phyloP scores from a whole-genome alignment of 352 stramenopile species.

The Phytopythium litorale region DNA sequence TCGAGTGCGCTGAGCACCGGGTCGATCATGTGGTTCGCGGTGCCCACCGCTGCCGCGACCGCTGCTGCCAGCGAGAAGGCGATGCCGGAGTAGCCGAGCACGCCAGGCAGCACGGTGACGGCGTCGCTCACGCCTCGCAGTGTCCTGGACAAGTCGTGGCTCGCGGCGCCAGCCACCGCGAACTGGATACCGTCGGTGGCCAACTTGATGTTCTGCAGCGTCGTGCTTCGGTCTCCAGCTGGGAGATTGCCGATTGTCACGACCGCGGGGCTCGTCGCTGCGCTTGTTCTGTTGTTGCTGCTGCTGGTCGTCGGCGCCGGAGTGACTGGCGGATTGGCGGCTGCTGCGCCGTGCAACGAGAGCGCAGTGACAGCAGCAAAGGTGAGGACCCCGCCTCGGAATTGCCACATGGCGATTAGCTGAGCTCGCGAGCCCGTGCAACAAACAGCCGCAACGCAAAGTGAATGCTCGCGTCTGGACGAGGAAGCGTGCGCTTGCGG shows the following conservation, averaged over 20 bases:
- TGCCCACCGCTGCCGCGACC: constrained; percentile 16
- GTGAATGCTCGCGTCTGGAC: constrained; percentile 1
- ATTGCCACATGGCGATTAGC: not conserved
- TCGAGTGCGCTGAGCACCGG: constrained; percentile 26
- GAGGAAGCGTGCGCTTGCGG: not conserved
- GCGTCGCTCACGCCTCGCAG: constrained; percentile 41
- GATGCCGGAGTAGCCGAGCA: constrained; percentile 31
- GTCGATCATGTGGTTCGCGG: constrained; percentile 14
- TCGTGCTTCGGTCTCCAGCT: constrained; percentile 1
- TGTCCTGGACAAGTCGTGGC: constrained; percentile 27
- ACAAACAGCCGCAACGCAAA: not conserved
- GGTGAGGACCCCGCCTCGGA: not conserved
- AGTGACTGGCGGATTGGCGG: not conserved
- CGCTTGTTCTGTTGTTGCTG: not conserved
- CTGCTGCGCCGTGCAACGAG: not conserved
- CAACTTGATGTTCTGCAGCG: constrained; percentile 30
- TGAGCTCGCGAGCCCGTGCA: not conserved
- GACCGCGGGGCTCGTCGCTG: constrained; percentile 13
- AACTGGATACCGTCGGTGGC: constrained; percentile 43
- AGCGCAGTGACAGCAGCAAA: not conserved
- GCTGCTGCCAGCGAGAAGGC: constrained; percentile 43
- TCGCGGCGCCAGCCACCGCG: constrained; percentile 21
- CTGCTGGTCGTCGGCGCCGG: not conserved
- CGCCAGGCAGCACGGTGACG: constrained; percentile 23
- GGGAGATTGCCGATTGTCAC: constrained; percentile 18